Base-by-base conservation (phyloP, 2,329 filamentous ascomycete species). In the Alternaria angustiovoidea region DNA sequence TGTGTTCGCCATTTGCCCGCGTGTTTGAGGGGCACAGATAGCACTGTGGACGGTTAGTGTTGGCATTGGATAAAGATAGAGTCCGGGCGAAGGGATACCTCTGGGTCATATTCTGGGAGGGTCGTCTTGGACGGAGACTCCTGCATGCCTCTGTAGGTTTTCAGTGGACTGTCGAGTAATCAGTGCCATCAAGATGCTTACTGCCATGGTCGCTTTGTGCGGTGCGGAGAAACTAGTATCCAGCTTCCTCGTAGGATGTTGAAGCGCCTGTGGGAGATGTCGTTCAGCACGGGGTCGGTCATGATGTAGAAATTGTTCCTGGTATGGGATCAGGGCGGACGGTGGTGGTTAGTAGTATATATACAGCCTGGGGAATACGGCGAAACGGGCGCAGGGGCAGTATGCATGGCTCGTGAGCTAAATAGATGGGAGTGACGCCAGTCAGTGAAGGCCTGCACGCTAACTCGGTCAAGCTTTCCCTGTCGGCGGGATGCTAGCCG, bases 201-300 rank as follows among this genome's bases (percentile, higher is more conserved):
- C 92, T 97, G 95, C 95, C 95, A 99, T 74, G 95, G 95, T 66
- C 95, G 87, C 86, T 98, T 98, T 54, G 94, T 98, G 56, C 95
- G 86, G 80, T 99, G 95, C 62, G 95, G 95, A 16, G 95, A 98
- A 14, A 99, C 95, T 38, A 99, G 87, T 62, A 99, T 86, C 91
- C 94, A 96, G 63, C 91, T 93, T 63, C 92, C 93, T 67, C 92
- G 90, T 63, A 99, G 85, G 54, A 93, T 92, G 78, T 99, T 99
- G 80, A 91, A 98, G 77, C 95, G 90, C 72, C 95, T 87, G 78
- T 99, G 95, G 42, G 95, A 99, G 64, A 78, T 98, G 79, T 99
- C 94, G 83, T 98, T 89, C 51, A 99, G 88, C 55, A 84, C 80
- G 18, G 79, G 79, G 62, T 84, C 81, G 20, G 81, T 75, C 82